Evolutionary conservation across 2,329 filamentous ascomycete species (phyloP).

Genomic region (Fusarium sterilihyphosum): DNA sequence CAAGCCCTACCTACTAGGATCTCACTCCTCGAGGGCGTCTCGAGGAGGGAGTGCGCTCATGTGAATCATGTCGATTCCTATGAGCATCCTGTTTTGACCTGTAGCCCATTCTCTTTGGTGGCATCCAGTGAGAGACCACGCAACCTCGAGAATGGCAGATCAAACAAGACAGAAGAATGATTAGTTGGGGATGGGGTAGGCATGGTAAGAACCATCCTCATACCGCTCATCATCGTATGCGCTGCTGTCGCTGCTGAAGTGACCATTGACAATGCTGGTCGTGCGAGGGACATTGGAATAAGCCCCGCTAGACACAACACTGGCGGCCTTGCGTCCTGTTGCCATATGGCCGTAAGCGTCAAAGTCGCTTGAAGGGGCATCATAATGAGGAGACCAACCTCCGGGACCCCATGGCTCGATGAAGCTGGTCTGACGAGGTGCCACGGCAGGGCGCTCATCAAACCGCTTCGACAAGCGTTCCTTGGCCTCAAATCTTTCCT

Average conservation of each 20-base stretch:
- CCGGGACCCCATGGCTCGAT: slow-evolving; percentile 48
- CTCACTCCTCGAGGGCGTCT: slow-evolving; percentile 10
- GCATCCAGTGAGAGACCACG: neutral
- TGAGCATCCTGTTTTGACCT: slow-evolving; percentile 19
- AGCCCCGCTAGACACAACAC: slow-evolving; percentile 35
- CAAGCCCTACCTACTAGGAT: slow-evolving; percentile 32
- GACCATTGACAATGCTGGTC: slow-evolving; percentile 38
- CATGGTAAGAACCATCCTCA: slow-evolving; percentile 51
- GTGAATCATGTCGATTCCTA: slow-evolving; percentile 6
- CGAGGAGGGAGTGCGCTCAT: slow-evolving; percentile 11
- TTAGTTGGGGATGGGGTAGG: slow-evolving; percentile 48
- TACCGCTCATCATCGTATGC: slow-evolving; percentile 45
- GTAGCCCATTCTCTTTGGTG: neutral
- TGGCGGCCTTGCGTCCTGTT: slow-evolving; percentile 42
- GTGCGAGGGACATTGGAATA: slow-evolving; percentile 47
- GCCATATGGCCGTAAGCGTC: slow-evolving; percentile 43
- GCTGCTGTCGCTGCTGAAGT: slow-evolving; percentile 46
- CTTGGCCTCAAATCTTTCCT: slow-evolving; percentile 45
- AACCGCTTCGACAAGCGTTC: slow-evolving; percentile 52
- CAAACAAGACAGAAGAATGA: slow-evolving; percentile 20
- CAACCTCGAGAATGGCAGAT: slow-evolving; percentile 4
- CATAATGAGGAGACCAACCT: slow-evolving; percentile 44
- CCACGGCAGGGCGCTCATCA: slow-evolving; percentile 46
- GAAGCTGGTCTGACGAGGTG: slow-evolving; percentile 47
- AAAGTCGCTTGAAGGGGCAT: slow-evolving; percentile 38